Evolutionary conservation across 352 stramenopile species (phyloP).

Genomic region (Phytophthora citricola): DNA sequence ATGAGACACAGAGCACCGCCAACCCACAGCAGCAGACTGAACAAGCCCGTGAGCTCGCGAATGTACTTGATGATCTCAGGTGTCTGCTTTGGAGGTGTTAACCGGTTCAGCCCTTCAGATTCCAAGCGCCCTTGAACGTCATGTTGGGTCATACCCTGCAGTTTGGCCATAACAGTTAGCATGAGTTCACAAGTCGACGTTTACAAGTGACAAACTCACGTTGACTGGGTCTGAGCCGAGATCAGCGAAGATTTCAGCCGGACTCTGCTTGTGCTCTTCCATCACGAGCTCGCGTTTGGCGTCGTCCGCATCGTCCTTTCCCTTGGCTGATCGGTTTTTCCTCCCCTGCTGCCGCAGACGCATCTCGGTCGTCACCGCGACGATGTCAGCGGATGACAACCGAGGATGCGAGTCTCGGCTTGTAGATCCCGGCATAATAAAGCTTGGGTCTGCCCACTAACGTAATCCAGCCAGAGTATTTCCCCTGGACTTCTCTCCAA

Average conservation of each 20-base stretch:
- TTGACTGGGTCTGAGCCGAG: slow-evolving; percentile 59
- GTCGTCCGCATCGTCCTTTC: slow-evolving; percentile 64
- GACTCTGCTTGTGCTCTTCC: slow-evolving; percentile 80
- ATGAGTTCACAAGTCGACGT: neutral
- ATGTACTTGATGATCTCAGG: slow-evolving; percentile 82
- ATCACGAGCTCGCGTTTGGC: slow-evolving; percentile 85
- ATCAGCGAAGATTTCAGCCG: slow-evolving; percentile 71
- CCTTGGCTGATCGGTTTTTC: slow-evolving; percentile 62
- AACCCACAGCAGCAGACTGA: slow-evolving; percentile 76
- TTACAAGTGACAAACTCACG: slow-evolving; percentile 32
- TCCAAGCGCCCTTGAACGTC: slow-evolving; percentile 67
- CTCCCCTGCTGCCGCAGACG: slow-evolving; percentile 65
- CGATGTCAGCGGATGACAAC: slow-evolving; percentile 85
- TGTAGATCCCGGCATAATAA: slow-evolving; percentile 34
- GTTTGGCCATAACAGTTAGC: slow-evolving; percentile 5
- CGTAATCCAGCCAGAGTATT: slow-evolving; percentile 8
- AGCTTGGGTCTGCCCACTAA: slow-evolving; percentile 13
- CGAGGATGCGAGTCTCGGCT: slow-evolving; percentile 48
- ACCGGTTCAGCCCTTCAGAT: slow-evolving; percentile 63
- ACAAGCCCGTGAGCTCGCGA: slow-evolving; percentile 73
- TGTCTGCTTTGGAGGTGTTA: slow-evolving; percentile 77
- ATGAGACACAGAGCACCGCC: slow-evolving; percentile 68
- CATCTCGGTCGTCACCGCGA: slow-evolving; percentile 83
- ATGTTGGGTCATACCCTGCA: slow-evolving; percentile 65
- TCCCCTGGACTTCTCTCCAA: slow-evolving; percentile 17